phyloP scores from a whole-genome alignment of 768 basidiomycete species.

The Pholiota microspora region DNA sequence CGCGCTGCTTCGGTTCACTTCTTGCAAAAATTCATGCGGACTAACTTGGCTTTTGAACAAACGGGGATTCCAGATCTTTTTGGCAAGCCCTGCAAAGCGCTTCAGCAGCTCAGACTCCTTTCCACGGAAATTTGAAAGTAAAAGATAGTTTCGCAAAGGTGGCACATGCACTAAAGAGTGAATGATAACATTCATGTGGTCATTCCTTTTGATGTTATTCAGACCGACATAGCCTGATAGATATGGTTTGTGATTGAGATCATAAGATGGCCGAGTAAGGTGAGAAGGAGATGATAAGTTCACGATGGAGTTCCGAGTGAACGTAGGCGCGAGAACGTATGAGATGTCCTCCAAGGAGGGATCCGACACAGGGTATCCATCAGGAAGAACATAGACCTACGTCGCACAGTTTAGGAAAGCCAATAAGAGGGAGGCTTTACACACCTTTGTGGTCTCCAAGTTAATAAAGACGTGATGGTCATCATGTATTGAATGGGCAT shows the following conservation, averaged over 20 bases:
- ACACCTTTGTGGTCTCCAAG: slow-evolving; percentile 87
- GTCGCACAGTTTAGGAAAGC: slow-evolving; percentile 15
- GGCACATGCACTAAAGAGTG: slow-evolving; percentile 90
- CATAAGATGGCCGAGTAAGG: slow-evolving; percentile 77
- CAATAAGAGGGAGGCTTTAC: slow-evolving; percentile 17
- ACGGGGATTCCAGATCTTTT: slow-evolving; percentile 95
- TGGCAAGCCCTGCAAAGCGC: slow-evolving; percentile 83
- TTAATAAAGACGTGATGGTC: slow-evolving; percentile 99
- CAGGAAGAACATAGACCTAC: slow-evolving; percentile 95
- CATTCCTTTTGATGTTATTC: slow-evolving; percentile 97
- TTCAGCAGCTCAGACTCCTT: slow-evolving; percentile 86
- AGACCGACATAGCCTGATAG: slow-evolving; percentile 92
- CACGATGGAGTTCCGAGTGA: slow-evolving; percentile 58
- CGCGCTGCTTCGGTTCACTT: slow-evolving; percentile 84
- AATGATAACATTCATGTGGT: slow-evolving; percentile 96
- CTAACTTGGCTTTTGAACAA: slow-evolving; percentile 98
- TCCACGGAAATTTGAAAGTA: slow-evolving; percentile 69
- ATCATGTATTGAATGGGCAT: slow-evolving; percentile 95
- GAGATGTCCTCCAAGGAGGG: slow-evolving; percentile 96
- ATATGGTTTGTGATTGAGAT: slow-evolving; percentile 79
- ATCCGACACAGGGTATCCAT: slow-evolving; percentile 95
- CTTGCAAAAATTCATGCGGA: slow-evolving; percentile 98
- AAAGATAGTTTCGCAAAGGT: slow-evolving; percentile 83
- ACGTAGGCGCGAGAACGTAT: slow-evolving; percentile 86
- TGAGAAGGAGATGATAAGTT: slow-evolving; percentile 56